These are phyloP conservation scores for Sporothrix sp. DNA, from an alignment of 2,329 filamentous ascomycete genomes.

Conservation along the genomic window DNA sequence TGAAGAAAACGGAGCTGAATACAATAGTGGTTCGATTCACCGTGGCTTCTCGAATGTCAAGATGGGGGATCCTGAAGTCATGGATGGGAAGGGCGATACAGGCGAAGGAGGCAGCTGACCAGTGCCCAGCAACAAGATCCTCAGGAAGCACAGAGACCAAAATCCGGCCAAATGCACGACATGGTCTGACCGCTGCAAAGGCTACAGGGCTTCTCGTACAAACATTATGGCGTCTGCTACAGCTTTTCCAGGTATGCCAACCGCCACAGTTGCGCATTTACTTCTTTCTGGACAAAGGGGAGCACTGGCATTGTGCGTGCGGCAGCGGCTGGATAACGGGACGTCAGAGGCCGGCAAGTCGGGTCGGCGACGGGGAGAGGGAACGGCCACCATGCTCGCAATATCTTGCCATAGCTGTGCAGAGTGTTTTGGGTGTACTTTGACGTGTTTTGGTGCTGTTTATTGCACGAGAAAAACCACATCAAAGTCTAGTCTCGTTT, in stretches of 20 bases:
- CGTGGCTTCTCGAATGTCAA: background rate
- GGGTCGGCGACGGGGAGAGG: background rate
- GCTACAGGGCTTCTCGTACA: background rate
- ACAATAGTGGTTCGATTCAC: background rate
- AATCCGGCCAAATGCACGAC: background rate
- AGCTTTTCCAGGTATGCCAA: constrained; percentile 3
- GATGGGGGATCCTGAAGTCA: constrained; percentile 1
- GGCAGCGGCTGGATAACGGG: background rate
- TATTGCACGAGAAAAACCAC: background rate
- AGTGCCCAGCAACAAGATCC: background rate
- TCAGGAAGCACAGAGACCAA: background rate
- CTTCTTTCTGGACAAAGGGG: background rate
- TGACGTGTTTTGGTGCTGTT: background rate
- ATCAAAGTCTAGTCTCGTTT: background rate
- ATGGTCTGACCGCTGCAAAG: background rate
- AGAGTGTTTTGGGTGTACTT: too few relatives aligned
- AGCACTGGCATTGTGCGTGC: background rate
- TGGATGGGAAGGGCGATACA: background rate
- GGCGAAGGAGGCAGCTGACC: background rate
- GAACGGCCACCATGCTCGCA: too few relatives aligned
- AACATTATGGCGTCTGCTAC: constrained; percentile 4
- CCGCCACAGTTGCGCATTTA: background rate
- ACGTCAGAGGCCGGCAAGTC: background rate
- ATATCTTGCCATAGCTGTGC: too few relatives aligned
- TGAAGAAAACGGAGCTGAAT: background rate